A percentile compares a stretch with the other conserved stretches of the same genome.
Evolutionary conservation across 1,284 basidiomycete species (phyloP).

Genomic region (Vanrija sp.): DNA sequence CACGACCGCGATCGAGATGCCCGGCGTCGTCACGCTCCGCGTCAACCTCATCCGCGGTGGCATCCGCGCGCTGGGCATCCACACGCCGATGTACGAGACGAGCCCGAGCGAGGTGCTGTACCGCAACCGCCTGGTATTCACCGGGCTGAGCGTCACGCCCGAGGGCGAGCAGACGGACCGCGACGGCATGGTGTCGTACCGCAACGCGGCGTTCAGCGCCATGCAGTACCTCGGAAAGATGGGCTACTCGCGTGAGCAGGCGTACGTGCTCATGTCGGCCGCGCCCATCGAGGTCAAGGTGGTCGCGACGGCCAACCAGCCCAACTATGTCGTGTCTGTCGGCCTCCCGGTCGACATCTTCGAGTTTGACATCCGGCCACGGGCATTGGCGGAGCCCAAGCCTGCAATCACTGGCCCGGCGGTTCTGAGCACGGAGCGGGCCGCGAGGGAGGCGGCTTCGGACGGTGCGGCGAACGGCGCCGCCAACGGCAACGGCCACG

Average conservation of each 20-base stretch:
- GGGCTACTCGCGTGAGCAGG: slow-evolving; percentile 57
- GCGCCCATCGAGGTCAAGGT: slow-evolving; percentile 60
- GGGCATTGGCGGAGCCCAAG: background rate
- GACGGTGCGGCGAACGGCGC: slow-evolving; percentile 50
- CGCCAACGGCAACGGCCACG: slow-evolving; percentile 55
- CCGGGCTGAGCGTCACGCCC: slow-evolving; percentile 18
- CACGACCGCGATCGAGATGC: slow-evolving; percentile 47
- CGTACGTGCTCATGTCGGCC: slow-evolving; percentile 67
- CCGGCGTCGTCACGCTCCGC: slow-evolving; percentile 69
- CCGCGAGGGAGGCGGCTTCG: no score
- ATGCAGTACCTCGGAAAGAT: slow-evolving; percentile 61
- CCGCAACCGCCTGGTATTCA: slow-evolving; percentile 25
- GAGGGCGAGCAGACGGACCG: slow-evolving; percentile 23
- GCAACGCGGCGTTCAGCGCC: slow-evolving; percentile 70
- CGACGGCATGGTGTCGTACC: slow-evolving; percentile 53
- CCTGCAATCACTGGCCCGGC: background rate
- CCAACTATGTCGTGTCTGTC: slow-evolving; percentile 27
- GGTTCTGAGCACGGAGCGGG: background rate
- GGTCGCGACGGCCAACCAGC: slow-evolving; percentile 28
- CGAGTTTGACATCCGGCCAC: slow-evolving; percentile 27
- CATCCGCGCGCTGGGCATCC: slow-evolving; percentile 67
- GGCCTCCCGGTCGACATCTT: slow-evolving; percentile 30
- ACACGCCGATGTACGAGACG: slow-evolving; percentile 63
- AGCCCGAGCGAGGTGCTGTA: slow-evolving; percentile 24
- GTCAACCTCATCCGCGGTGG: slow-evolving; percentile 71